phyloP scores from a whole-genome alignment of 2,329 filamentous ascomycete genomes.

The Talaromyces islandicus region DNA sequence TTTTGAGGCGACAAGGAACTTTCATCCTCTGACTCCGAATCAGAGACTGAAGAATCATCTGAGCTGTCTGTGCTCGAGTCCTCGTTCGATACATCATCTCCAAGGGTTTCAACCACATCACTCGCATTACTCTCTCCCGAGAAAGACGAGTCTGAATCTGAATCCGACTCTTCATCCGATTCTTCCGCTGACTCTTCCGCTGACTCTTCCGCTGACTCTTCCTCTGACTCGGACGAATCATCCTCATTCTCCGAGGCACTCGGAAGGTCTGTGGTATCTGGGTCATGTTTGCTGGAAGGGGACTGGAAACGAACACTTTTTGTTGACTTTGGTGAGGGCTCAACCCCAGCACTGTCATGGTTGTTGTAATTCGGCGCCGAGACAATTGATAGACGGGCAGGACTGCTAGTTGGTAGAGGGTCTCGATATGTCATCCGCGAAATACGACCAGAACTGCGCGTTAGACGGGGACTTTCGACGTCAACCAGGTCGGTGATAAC shows the following conservation, averaged over 20 bases:
- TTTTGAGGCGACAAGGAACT: conserved; percentile 14
- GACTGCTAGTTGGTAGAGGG: conserved; percentile 6
- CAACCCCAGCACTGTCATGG: conserved; percentile 16
- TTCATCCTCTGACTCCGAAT: conserved; percentile 22
- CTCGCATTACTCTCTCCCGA: not conserved
- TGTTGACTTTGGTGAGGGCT: conserved; percentile 20
- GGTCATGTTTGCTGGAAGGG: conserved; percentile 16
- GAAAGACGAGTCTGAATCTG: conserved; percentile 9
- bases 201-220: conserved; percentile 22
- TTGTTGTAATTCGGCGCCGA: conserved; percentile 15
- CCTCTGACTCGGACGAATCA: conserved; percentile 17
- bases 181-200: no score
- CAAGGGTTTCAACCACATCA: not conserved
- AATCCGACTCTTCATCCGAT: not conserved
- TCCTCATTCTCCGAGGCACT: conserved; percentile 12
- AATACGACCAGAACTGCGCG: conserved; percentile 4
- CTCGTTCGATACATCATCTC: not conserved
- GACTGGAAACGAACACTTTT: conserved; percentile 30
- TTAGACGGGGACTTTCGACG: conserved; percentile 13
- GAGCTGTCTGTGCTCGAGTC: conserved; percentile 2
- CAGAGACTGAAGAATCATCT: conserved; percentile 14
- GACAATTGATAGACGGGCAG: conserved; percentile 15
- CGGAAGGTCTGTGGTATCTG: not conserved
- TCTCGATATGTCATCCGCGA: conserved; percentile 8
- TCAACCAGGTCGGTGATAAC: conserved; percentile 17